A percentile compares a stretch with the other conserved stretches of the same genome.
phyloP scores from a whole-genome alignment of 495 filamentous ascomycete species.

The Recurvomyces mirabilis region DNA sequence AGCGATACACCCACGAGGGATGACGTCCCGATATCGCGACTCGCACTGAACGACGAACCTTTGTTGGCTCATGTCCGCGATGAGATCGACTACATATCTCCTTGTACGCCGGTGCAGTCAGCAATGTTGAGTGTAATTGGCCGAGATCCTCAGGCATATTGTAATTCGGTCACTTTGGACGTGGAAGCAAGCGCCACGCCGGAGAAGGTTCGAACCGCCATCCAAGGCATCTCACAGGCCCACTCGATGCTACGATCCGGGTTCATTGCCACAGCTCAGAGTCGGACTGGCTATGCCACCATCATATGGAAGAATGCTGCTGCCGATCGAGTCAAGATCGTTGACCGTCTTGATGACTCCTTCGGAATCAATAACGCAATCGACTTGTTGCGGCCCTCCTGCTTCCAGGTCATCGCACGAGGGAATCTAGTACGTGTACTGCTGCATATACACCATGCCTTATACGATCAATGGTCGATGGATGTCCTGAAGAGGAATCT shows the following conservation, averaged over 20 bases:
- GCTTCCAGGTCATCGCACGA: slow-evolving; percentile 37
- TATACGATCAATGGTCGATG: slow-evolving; percentile 80
- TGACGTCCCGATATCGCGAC: too few species aligned
- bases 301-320: slow-evolving; percentile 47
- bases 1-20: neutral
- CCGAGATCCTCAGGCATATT: slow-evolving; percentile 48
- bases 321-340: slow-evolving; percentile 33
- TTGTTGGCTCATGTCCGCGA: slow-evolving; percentile 4
- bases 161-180: slow-evolving; percentile 56
- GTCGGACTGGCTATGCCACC: slow-evolving; percentile 43
- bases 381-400: slow-evolving; percentile 47
- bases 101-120: slow-evolving; percentile 57
- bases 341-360: slow-evolving; percentile 26
- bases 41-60: neutral
- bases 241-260: slow-evolving; percentile 63
- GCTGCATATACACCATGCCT: slow-evolving; percentile 55
- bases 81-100: slow-evolving; percentile 42
- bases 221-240: slow-evolving; percentile 37
- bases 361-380: slow-evolving; percentile 24
- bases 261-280: slow-evolving; percentile 42
- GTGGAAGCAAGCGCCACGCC: neutral
- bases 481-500: slow-evolving; percentile 58
- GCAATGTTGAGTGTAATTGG: slow-evolving; percentile 68
- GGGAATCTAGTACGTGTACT: slow-evolving; percentile 30
- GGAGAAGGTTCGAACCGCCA: too few species aligned